Conservation (phyloP, 495 filamentous ascomycete species). For the Tetracladium setigerum region DNA sequence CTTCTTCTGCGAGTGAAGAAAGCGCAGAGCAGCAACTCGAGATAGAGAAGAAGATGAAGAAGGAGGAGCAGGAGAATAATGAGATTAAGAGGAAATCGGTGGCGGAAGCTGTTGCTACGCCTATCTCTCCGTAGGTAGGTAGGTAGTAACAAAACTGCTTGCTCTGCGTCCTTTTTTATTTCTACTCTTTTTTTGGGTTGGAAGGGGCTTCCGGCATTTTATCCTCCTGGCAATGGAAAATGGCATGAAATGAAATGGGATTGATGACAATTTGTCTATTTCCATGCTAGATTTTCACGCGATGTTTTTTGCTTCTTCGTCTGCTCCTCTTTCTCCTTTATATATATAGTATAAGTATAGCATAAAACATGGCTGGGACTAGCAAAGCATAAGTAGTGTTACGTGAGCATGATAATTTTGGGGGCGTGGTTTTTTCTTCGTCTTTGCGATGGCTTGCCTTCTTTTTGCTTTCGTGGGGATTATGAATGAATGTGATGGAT, state of each 20-base stretch:
- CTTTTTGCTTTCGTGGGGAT: slow-evolving; percentile 11
- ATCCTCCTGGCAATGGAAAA: background rate
- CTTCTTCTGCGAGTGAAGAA: too few relatives aligned
- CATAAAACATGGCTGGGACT: too few relatives aligned
- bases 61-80: slow-evolving; percentile 3
- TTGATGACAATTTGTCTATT: background rate
- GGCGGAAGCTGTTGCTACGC: slow-evolving; percentile 12
- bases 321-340: too few relatives aligned
- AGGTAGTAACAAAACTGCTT: too few relatives aligned
- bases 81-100: slow-evolving; percentile 9
- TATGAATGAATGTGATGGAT: too few relatives aligned
- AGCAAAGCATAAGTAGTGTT: too few relatives aligned
- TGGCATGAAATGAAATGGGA: background rate
- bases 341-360: too few relatives aligned
- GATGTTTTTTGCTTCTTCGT: too few relatives aligned
- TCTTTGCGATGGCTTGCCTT: slow-evolving; percentile 7
- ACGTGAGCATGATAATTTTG: too few relatives aligned
- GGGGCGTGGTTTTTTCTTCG: too few relatives aligned
- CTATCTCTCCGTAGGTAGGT: slow-evolving; percentile 3
- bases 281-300: too few relatives aligned
- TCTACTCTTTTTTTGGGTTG: background rate
- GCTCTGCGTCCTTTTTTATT: background rate
- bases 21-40: background rate
- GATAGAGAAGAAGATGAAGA: slow-evolving; percentile 37
- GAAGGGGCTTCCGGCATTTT: background rate